Conservation (phyloP, 2,329 filamentous ascomycete species). For the Xylaria multiplex region DNA sequence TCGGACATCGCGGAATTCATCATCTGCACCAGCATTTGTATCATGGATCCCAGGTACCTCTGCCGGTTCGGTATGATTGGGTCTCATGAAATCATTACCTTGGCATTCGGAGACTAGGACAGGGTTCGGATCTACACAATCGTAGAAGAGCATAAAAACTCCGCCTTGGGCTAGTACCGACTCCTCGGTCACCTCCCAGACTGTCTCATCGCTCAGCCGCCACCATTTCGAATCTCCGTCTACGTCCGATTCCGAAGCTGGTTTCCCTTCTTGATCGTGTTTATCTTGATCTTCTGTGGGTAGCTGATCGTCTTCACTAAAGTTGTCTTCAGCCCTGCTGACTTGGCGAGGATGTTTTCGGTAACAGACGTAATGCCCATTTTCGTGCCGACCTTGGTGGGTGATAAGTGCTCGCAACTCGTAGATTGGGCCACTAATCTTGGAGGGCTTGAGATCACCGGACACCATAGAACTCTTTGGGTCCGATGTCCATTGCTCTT, state of each 20-base stretch:
- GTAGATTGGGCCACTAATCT: conserved; percentile 71
- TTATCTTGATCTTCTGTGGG: conserved; percentile 32
- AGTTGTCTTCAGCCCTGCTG: conserved; percentile 20
- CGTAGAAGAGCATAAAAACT: conserved; percentile 98
- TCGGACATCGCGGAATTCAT: not conserved
- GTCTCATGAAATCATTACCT: not conserved
- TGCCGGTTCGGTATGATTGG: not conserved
- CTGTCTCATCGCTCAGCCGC: conserved; percentile 88
- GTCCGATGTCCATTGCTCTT: conserved; percentile 76
- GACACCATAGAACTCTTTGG: conserved; percentile 79
- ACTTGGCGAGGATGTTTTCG: conserved; percentile 68
- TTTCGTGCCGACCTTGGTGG: conserved; percentile 90
- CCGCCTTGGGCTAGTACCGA: conserved; percentile 79
- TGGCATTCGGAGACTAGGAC: conserved; percentile 50
- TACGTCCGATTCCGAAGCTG: conserved; percentile 37
- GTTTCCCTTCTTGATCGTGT: conserved; percentile 35
- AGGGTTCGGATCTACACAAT: conserved; percentile 69
- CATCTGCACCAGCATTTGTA: not conserved
- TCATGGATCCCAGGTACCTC: not conserved
- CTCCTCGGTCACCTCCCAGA: conserved; percentile 77
- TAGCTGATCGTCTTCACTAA: conserved; percentile 16
- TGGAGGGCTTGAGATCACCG: conserved; percentile 60
- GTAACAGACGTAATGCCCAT: conserved; percentile 95
- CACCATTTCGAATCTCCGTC: conserved; percentile 74
- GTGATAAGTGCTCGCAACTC: conserved; percentile 85